Percentiles rank a stretch among this genome's conserved stretches.
Evolutionary conservation across 148 eudicot genomes (phyloP).

Genomic region (Rhododendron griersonianum): DNA sequence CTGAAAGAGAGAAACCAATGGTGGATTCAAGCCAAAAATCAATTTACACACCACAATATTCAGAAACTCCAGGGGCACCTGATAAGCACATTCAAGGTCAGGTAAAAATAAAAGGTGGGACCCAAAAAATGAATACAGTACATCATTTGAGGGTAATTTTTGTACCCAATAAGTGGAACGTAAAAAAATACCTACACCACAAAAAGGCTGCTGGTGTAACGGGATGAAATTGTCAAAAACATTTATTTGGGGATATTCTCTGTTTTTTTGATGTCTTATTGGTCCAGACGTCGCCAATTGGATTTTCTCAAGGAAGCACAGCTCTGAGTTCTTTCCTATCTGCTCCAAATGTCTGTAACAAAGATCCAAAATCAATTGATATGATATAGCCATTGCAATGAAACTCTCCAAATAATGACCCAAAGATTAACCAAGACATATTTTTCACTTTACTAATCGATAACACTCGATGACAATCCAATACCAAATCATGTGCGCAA

Average conservation of each 20-base stretch:
- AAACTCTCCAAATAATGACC: background rate
- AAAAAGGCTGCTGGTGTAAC: background rate
- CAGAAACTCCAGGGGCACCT: background rate
- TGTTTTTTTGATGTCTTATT: background rate
- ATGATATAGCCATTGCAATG: background rate
- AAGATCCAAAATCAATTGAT: background rate
- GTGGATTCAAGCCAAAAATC: background rate
- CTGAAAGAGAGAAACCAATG: background rate
- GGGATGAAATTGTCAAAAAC: background rate
- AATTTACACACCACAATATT: background rate
- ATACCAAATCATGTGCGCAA: background rate
- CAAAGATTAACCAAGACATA: background rate
- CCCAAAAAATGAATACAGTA: background rate
- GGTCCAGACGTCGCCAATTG: background rate
- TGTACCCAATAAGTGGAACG: background rate
- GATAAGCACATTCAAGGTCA: constrained; percentile 9
- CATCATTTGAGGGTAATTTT: background rate
- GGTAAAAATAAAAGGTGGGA: background rate
- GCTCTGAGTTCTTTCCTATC: constrained; percentile 83
- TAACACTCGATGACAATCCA: background rate
- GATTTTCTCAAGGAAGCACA: constrained; percentile 49
- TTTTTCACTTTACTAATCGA: background rate
- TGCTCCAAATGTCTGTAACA: constrained; percentile 75
- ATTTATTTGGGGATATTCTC: background rate
- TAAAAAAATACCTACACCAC: background rate